phyloP scores from a whole-genome alignment of 2,329 filamentous ascomycete species.

The Apiospora aurea region DNA sequence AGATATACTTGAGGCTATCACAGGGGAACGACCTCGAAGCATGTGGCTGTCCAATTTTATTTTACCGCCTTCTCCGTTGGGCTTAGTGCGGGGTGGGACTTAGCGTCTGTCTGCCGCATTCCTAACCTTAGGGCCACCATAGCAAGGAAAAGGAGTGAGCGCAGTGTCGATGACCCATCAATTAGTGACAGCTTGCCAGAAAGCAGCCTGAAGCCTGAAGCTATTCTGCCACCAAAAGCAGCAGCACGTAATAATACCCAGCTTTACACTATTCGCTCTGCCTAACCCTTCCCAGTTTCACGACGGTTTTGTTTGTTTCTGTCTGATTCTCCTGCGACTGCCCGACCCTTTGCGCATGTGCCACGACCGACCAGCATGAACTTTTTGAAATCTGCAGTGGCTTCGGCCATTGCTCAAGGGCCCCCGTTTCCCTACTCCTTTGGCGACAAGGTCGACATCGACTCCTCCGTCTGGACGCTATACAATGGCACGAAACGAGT shows the following conservation, averaged over 20 bases:
- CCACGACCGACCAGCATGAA: constrained; percentile 72
- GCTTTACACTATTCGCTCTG: neutral
- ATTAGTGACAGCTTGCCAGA: constrained; percentile 21
- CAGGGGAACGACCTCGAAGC: neutral
- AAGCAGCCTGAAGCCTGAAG: neutral
- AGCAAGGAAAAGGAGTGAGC: neutral
- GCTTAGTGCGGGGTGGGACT: constrained; percentile 33
- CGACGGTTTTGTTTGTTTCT: neutral
- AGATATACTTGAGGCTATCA: neutral
- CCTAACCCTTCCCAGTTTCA: neutral
- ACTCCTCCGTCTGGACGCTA: constrained; percentile 95
- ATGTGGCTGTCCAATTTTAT: neutral
- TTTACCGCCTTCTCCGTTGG: constrained; percentile 26
- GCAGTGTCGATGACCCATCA: constrained; percentile 2
- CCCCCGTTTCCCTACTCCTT: constrained; percentile 92
- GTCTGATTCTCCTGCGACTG: neutral
- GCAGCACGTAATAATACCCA: neutral
- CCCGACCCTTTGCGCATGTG: neutral
- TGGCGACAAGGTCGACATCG: constrained; percentile 89
- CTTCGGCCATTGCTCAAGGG: constrained; percentile 94
- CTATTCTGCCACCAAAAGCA: constrained; percentile 9
- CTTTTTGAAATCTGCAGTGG: constrained; percentile 96
- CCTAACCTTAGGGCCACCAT: constrained; percentile 17
- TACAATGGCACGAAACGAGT: constrained; percentile 94
- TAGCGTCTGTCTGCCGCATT: constrained; percentile 16